Base-by-base conservation (phyloP, 495 filamentous ascomycete genomes). In the Aspergillus sclerotiicarbonarius region DNA sequence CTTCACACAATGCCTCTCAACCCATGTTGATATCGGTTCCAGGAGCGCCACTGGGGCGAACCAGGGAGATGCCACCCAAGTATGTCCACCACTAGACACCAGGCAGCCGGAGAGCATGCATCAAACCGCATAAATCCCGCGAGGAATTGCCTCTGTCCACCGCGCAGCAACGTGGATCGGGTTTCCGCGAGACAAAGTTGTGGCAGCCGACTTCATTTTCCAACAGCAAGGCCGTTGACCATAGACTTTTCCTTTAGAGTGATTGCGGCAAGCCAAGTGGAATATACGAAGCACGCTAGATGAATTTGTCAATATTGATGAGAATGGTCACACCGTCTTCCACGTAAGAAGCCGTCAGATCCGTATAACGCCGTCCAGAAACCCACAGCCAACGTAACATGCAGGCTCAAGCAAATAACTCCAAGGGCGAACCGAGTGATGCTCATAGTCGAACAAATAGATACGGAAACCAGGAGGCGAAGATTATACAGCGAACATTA, bases 281-380 rank as follows among this genome's bases (percentile, higher is more conserved):
- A 62, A 63, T 58, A 67, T 67, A 72, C 65, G 63, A 70, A 71
- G 61, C 74, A 74, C 68, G 73, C 69, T 76, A 71, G 67, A 78
- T 73, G 70, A 68, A 64, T 70, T 68, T 72, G 70, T 71, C 58
- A 72, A 78, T 70, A 75, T 73, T 63, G 65, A 70, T 71, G 65
- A 67, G 66, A 71, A 68, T 69, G 64, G 58, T 67, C 65, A 69
- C 63, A 64, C 70, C 68, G 70, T 73, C 63, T 69, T 72, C 68
- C 64, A 64, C 61, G 60, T 59, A 61, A 69, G 67, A 72, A 75
- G 67, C 69, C 67, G 70, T 74, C 71, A 76, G 62, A 75, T 72
- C 72, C 76, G 62, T 69, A 61, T 54, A 78, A 76, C 76, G 76
- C 76, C 74, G 63, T 70, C 71, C 68, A 72, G 65, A 71, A 69